Base-by-base conservation (phyloP, 805 yeast species). In the Yamadazyma laniorum region DNA sequence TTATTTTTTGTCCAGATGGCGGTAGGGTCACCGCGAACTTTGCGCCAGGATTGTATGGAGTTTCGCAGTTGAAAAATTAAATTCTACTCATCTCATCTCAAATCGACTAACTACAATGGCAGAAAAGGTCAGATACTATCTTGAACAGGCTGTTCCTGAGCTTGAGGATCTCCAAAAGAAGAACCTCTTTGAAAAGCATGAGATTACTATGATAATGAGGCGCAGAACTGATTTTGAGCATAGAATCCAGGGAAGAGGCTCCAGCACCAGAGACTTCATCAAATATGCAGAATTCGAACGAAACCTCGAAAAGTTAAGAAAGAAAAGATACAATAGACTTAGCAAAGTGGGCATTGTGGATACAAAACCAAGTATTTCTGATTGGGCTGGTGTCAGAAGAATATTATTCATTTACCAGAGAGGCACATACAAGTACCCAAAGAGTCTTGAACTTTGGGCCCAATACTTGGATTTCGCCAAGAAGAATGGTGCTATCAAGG, bases 181-280 rank as follows among this genome's bases (percentile, higher is more conserved):
- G 53, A 89, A 89, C 3, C 70, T 93, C 4, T 93, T 93, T 59
- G 82, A 80, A 29, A 85, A 85, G 50, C 77, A 76, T 49, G 99
- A 93, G 62, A 79, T 89, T 48, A 80, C 82, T 28, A 73, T 75
- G 68, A 83, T 93, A 37, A 87, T 91, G 88, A 82, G 93, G 64
- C 78, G 89, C 56, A 77, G 99, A 65, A 91, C 97, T 0, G 97
- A 90, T 62, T 93, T 89, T 52, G 99, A 93, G 63, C 96, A 93
- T 59, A 67, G 95, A 40, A 77, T 93, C 37, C 76, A 77, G 31
- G 86, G 95, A 29, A 74, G 98, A 60, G 95, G 93, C 1, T 78
- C 90, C 9, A 80, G 75, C 46, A 76, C 87, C 2, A 65, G 76
- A 37, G 98, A 91, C 59, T 95, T 80, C 54, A 56, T 86, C 39